Base-by-base conservation (phyloP, 1,284 basidiomycete species). In the Anthracocystis walkeri region DNA sequence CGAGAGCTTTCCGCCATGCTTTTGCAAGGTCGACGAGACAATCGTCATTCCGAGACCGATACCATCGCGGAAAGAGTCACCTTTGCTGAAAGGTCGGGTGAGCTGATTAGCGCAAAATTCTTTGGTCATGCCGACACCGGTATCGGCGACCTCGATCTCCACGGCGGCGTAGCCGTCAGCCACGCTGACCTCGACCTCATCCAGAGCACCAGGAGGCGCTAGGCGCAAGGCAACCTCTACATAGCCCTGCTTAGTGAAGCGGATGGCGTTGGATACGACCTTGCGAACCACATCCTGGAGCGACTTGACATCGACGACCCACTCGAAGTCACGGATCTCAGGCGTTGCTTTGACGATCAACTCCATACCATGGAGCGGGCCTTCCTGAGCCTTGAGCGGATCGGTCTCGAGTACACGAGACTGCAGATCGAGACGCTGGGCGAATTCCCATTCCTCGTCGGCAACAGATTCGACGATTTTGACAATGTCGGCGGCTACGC, bases 41-140 rank as follows among this genome's bases (percentile, higher is more conserved):
- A 81, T 78, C 18, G 78, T 75, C 57, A 78, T 73, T 14, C 76
- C 75, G 6, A 81, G 65, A 40, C 79, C 79, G 12, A 73, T 75
- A n/a, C 79, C 79, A 23, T 71, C 66, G 51, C 62, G 58, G 63
- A 81, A 80, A 27, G 66, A 58, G 40, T 78, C 74, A 12, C 67
- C 75, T 51, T 81, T 81, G 57, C 48, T 64, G 51, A 80, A 81
- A 16, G 79, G 79, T 25, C 58, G 42, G 11, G 70, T 65, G 31
- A 78, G 73, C 42, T 76, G 64, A 25, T 63, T 66, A 21, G 49
- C 52, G 61, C 62, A 65, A 25, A 78, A 78, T 12, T 71, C 72
- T 29, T 72, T 68, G 40, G 72, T 69, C 76, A 78, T 78, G 27
- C 76, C 77, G 7, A 65, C 21, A 18, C 77, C 73, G 4, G 73